Percentiles rank a stretch among this genome's conserved stretches.
phyloP scores from a whole-genome alignment of 2,329 filamentous ascomycete genomes.

The Alternaria ethzedia region DNA sequence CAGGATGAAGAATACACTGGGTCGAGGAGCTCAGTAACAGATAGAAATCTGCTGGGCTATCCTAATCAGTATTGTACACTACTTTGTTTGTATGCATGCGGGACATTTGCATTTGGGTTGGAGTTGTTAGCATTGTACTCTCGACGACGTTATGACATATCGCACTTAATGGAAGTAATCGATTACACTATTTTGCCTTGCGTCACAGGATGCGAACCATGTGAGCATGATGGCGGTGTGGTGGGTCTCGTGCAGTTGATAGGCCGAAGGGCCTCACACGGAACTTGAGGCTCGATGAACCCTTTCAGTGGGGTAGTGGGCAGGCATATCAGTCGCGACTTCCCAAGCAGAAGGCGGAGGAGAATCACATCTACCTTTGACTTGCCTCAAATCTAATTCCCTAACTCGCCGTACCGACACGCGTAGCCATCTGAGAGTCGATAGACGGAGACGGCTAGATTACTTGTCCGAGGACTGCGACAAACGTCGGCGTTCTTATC shows the following conservation, averaged over 20 bases:
- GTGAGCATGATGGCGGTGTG: neutral
- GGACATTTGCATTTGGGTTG: conserved; percentile 1
- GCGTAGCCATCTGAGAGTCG: neutral
- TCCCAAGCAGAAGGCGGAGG: neutral
- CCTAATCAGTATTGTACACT: neutral
- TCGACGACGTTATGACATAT: neutral
- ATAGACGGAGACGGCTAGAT: conserved; percentile 11
- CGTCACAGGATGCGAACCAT: neutral
- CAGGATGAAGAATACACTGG: neutral
- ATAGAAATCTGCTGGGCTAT: neutral
- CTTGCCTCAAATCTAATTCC: neutral
- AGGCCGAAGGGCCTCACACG: neutral
- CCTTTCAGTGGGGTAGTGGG: neutral
- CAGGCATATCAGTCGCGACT: neutral
- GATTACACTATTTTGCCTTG: neutral
- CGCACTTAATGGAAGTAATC: neutral
- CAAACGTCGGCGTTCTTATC: conserved; percentile 7
- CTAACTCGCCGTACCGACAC: neutral
- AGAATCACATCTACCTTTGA: neutral
- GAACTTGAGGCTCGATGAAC: conserved; percentile 4
- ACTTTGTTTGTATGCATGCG: neutral
- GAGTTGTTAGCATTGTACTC: neutral
- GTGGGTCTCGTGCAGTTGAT: conserved; percentile 1
- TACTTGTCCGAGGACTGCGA: conserved; percentile 11
- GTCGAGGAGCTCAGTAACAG: neutral